These are phyloP conservation scores for Plectranthus barbatus DNA, from an alignment of 257 asterid genomes.

Conservation along the genomic window DNA sequence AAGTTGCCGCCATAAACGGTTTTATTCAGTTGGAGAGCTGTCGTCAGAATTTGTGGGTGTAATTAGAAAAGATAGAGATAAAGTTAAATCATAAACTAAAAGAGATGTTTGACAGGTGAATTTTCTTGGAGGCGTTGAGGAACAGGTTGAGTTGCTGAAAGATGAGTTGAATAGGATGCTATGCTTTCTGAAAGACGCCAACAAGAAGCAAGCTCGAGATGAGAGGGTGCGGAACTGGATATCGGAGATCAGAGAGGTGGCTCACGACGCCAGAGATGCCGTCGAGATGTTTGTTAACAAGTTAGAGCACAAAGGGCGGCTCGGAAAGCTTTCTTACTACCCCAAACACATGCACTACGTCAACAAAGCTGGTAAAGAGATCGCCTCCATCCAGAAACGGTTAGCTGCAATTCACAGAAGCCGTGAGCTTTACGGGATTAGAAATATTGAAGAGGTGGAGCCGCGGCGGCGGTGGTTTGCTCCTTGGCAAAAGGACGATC, in stretches of 20 bases:
- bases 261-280: slow-evolving; percentile 21
- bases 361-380: neutral
- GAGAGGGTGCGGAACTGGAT: slow-evolving; percentile 13
- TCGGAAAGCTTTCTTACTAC: neutral
- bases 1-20: no score
- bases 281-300: slow-evolving; percentile 13
- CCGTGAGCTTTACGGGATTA: slow-evolving; percentile 7
- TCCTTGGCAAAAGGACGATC: neutral
- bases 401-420: neutral
- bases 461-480: neutral
- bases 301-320: neutral
- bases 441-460: neutral
- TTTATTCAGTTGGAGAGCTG: no score
- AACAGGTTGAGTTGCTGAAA: slow-evolving; percentile 2
- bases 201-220: slow-evolving; percentile 17
- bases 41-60: no score
- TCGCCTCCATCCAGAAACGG: neutral
- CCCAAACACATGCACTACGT: neutral
- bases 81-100: no score
- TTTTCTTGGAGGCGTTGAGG: slow-evolving; percentile 1
- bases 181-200: slow-evolving; percentile 24
- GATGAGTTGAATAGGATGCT: slow-evolving; percentile 15
- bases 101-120: no score
- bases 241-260: slow-evolving; percentile 17
- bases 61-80: no score